Conservation (phyloP, 352 stramenopile species). For the Globisporangium acanthophoron region DNA sequence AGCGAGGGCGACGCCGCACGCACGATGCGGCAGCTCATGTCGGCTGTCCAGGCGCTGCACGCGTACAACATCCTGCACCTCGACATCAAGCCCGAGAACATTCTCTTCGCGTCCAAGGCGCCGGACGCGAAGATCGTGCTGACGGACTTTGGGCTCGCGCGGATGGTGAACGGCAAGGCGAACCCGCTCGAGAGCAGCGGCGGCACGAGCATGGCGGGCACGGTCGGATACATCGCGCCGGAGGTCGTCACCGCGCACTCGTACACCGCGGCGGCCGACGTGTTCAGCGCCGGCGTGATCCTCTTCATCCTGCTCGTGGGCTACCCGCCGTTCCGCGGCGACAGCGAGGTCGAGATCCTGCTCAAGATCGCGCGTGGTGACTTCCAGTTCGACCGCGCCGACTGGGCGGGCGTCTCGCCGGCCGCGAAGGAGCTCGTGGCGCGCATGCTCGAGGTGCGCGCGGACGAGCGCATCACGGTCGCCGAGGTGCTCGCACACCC, state of each 20-base stretch:
- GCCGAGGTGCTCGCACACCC: constrained; percentile 56
- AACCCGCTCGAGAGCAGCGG: constrained; percentile 50
- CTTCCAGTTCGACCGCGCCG: constrained; percentile 57
- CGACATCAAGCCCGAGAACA: constrained; percentile 81
- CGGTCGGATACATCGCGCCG: constrained; percentile 74
- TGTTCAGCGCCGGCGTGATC: constrained; percentile 80
- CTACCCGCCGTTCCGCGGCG: constrained; percentile 70
- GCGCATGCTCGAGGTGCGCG: constrained; percentile 68
- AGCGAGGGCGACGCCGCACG: constrained; percentile 53
- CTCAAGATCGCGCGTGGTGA: constrained; percentile 72
- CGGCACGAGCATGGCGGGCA: constrained; percentile 65
- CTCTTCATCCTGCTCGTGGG: constrained; percentile 75
- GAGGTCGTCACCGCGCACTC: constrained; percentile 64
- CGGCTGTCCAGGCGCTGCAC: constrained; percentile 58
- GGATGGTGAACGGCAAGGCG: constrained; percentile 68
- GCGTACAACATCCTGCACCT: constrained; percentile 75
- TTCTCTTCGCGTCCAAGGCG: constrained; percentile 52
- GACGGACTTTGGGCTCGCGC: constrained; percentile 70
- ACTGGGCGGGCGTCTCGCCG: constrained; percentile 56
- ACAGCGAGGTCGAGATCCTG: constrained; percentile 71
- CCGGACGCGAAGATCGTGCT: constrained; percentile 61
- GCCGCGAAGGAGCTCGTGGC: constrained; percentile 62
- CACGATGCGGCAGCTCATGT: constrained; percentile 65
- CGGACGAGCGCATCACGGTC: constrained; percentile 66
- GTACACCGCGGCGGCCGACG: constrained; percentile 64